These are phyloP conservation scores for Salvia rosmarinus DNA, from an alignment of 257 asterid species.

Conservation along the genomic window DNA sequence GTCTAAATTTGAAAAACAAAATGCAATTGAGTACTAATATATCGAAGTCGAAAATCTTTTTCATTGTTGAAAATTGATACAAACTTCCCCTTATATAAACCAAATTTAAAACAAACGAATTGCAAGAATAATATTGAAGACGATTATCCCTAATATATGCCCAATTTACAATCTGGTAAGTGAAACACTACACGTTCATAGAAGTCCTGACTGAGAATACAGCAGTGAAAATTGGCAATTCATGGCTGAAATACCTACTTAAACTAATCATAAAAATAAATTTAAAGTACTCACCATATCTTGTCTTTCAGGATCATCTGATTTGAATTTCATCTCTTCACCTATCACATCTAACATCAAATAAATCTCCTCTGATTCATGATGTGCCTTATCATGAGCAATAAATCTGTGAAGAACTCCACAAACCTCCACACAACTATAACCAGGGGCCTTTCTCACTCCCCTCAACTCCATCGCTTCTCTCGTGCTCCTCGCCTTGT, in stretches of 20 bases:
- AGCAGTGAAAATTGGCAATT: neutral
- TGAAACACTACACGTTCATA: no score
- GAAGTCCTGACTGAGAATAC: no score
- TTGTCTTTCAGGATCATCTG: conserved; percentile 31
- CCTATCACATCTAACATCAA: conserved; percentile 44
- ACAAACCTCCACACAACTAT: conserved; percentile 62
- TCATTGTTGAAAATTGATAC: no score
- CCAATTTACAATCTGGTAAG: no score
- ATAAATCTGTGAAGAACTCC: conserved; percentile 61
- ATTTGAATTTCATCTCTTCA: conserved; percentile 53
- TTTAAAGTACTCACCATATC: neutral
- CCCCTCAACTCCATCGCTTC: conserved; percentile 73
- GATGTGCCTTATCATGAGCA: conserved; percentile 68
- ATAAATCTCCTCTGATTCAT: conserved; percentile 51
- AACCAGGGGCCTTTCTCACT: conserved; percentile 67
- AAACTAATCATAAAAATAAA: neutral
- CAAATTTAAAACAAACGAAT: no score
- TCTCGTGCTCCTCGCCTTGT: conserved; percentile 59
- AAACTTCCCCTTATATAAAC: no score
- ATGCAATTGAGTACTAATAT: no score
- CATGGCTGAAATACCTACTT: neutral
- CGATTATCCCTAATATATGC: no score
- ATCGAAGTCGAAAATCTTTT: no score
- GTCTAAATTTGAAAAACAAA: no score
- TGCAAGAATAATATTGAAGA: no score